Evolutionary conservation across 1,284 basidiomycete species (phyloP).

Genomic region (Moesziomyces globuligerus): DNA sequence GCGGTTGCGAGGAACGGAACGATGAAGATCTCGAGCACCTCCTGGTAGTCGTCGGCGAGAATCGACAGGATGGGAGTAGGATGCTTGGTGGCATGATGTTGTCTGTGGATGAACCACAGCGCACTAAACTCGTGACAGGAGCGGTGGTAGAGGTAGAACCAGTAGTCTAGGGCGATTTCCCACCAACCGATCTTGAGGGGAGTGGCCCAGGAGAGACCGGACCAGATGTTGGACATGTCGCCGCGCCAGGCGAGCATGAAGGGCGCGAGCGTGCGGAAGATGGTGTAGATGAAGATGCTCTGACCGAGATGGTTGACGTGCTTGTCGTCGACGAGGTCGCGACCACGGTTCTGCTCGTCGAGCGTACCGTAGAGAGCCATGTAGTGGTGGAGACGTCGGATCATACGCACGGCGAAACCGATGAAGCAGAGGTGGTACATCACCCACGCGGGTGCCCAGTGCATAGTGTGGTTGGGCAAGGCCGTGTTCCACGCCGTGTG

Average conservation of each 20-base stretch:
- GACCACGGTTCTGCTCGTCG: constrained; percentile 63
- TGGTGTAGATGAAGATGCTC: constrained; percentile 63
- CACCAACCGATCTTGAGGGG: constrained; percentile 60
- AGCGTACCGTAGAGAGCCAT: constrained; percentile 57
- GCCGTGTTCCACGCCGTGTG: constrained; percentile 53
- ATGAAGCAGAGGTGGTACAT: constrained; percentile 59
- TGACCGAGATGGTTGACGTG: constrained; percentile 64
- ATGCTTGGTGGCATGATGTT: constrained; percentile 61
- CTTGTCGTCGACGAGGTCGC: constrained; percentile 62
- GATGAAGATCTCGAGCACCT: constrained; percentile 56
- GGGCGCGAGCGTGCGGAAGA: constrained; percentile 59
- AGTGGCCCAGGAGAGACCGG: constrained; percentile 52
- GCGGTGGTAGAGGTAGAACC: constrained; percentile 63
- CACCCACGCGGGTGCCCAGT: constrained; percentile 57
- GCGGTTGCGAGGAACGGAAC: constrained; percentile 54
- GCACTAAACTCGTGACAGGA: constrained; percentile 52
- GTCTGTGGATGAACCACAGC: constrained; percentile 56
- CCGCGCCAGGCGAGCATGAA: constrained; percentile 60
- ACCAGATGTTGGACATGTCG: constrained; percentile 54
- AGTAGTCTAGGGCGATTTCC: constrained; percentile 58
- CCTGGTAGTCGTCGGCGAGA: constrained; percentile 61
- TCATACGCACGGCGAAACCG: constrained; percentile 50
- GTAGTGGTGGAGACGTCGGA: constrained; percentile 52
- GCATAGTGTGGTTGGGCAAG: constrained; percentile 54
- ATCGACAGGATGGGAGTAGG: constrained; percentile 58